Base-by-base conservation (phyloP, 140 eudicot genomes). In the Cichorium intybus region DNA sequence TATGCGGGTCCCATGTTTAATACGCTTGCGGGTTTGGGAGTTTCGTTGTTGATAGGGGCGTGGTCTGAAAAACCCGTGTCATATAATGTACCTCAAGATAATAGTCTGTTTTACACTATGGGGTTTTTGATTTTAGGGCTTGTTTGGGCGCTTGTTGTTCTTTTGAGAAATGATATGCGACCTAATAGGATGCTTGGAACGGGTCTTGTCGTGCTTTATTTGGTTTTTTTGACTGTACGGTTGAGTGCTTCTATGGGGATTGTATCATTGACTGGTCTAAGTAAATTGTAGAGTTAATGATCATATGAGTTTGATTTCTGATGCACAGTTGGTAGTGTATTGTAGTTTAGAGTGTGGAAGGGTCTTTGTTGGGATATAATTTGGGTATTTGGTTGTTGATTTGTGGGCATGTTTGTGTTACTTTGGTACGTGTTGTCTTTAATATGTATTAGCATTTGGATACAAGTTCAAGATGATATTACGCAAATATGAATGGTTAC, bases 1-100 rank as follows among this genome's bases (percentile, higher is more conserved):
- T 93, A 93, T 55, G 97, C 95, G 2, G 97, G 99, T 33, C 99
- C 99, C 21, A 93, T 93, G 95, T 93, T 93, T 61, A 93, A 93
- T 49, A 86, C 82, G 3, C 95, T 93, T 6, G 77, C 80, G 45
- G 99, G 99, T 10, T 76, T 93, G 75, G 99, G 99, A 45, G 46
- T 93, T 24, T 89, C 99, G 0, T 60, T 93, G 86, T 71, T 89
- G 56, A 75, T 93, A 2, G 95, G 99, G 46, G 96, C 99, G 15
- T 83, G 84, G 88, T 69, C 94, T 0, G 80, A 69, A 55, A 78
- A 79, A 52, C 79, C 95, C 4, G 84, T 60, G 24, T 35, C 85
- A 0, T 84, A 77, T 52, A 69, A 22, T 24, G 66, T 93, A 47
- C 99, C 99, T 10, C 77, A 31, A 70, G 97, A 93, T 62, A 56